Evolutionary conservation across 73 alveolate genomes (phyloP).

Genomic region (Stentor roeselii): DNA sequence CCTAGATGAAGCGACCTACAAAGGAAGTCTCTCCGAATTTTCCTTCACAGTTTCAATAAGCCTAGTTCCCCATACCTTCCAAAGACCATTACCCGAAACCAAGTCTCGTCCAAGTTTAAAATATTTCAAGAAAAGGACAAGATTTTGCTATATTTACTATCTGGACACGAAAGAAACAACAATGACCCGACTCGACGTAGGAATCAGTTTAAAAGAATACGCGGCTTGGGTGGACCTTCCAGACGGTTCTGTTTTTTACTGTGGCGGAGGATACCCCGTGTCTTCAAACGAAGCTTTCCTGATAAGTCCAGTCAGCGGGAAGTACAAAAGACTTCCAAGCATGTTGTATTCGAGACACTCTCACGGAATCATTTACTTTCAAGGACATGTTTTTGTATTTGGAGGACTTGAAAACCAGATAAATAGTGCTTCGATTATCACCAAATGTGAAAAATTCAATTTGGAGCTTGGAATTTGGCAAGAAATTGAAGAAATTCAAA

Average conservation of each 20-base stretch:
- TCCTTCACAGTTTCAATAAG: background rate
- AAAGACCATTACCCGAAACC: background rate
- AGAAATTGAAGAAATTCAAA: background rate
- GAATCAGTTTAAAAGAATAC: background rate
- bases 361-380: background rate
- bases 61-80: background rate
- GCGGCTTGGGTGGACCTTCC: constrained; percentile 13
- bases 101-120: no score
- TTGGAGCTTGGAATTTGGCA: background rate
- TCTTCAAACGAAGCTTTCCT: background rate
- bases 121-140: background rate
- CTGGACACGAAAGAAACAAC: background rate
- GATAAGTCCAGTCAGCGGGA: background rate
- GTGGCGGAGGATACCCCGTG: background rate
- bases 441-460: background rate
- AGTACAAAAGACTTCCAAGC: background rate
- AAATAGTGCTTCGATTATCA: background rate
- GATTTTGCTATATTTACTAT: background rate
- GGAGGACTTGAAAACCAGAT: background rate
- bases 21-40: background rate
- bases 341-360: background rate
- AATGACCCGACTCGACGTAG: background rate
- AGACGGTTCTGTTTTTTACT: background rate
- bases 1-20: background rate
- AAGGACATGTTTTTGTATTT: background rate